phyloP scores from a whole-genome alignment of 345 rosid genomes.

The Trapa incisa region DNA sequence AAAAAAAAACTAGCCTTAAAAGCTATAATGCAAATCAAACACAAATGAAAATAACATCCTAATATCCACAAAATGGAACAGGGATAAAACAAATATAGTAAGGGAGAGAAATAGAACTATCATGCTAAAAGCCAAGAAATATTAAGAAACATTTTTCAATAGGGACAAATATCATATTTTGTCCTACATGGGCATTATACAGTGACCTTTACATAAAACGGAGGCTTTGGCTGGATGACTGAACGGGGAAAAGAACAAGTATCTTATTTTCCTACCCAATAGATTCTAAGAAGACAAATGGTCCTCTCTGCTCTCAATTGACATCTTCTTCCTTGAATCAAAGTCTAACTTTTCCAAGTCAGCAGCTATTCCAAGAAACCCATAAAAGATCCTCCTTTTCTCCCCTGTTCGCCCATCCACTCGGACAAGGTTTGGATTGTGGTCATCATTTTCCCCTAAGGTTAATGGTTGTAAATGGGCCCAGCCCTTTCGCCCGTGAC shows the following conservation, averaged over 20 bases:
- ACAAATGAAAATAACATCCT: neutral
- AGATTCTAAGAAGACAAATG: slow-evolving; percentile 17
- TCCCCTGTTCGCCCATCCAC: slow-evolving; percentile 60
- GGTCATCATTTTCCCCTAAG: slow-evolving; percentile 70
- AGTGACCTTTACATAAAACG: neutral
- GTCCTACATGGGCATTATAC: neutral
- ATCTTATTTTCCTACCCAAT: neutral
- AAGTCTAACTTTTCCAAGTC: slow-evolving; percentile 73
- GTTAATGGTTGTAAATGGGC: slow-evolving; percentile 34
- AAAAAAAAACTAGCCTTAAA: neutral
- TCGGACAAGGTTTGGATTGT: slow-evolving; percentile 55
- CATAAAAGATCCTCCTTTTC: slow-evolving; percentile 65
- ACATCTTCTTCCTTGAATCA: slow-evolving; percentile 66
- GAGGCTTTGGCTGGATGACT: neutral
- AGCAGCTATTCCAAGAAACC: slow-evolving; percentile 59
- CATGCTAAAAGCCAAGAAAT: neutral
- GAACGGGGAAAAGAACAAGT: neutral
- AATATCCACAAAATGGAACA: neutral
- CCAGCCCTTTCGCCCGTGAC: slow-evolving; percentile 76
- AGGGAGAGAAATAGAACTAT: neutral
- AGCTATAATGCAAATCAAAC: neutral
- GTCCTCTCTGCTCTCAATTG: slow-evolving; percentile 64
- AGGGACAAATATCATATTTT: neutral
- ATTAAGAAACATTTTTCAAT: neutral
- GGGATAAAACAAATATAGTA: neutral